These are phyloP conservation scores for Aspergillus melleus DNA, from an alignment of 2,329 filamentous ascomycete species.

Conservation along the genomic window DNA sequence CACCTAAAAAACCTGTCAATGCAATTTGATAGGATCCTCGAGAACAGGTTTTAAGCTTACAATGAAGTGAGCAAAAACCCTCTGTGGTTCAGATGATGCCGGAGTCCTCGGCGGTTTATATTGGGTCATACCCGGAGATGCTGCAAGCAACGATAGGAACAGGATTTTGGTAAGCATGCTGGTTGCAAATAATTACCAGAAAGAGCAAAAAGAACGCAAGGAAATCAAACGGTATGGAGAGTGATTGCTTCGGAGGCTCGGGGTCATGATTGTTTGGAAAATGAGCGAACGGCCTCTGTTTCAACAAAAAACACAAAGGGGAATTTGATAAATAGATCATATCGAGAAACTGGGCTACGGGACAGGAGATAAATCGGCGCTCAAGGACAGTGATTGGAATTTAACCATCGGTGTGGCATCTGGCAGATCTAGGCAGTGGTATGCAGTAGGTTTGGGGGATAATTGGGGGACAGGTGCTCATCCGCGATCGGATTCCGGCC, in stretches of 20 bases:
- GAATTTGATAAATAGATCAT: not conserved
- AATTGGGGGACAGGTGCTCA: not conserved
- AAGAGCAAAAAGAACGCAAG: not conserved
- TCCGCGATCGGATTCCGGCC: not conserved
- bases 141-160: not conserved
- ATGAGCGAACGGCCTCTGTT: not conserved
- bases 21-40: no score
- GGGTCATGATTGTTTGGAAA: not conserved
- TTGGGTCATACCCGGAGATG: slow-evolving; percentile 5
- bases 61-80: slow-evolving; percentile 38
- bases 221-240: not conserved
- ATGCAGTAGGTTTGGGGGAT: not conserved
- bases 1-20: slow-evolving; percentile 17
- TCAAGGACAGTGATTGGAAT: not conserved
- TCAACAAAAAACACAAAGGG: not conserved
- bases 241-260: not conserved
- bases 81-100: slow-evolving; percentile 18
- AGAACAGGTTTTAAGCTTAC: slow-evolving; percentile 18
- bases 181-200: not conserved
- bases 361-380: no score
- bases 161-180: not conserved
- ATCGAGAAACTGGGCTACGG: no score
- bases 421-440: not conserved
- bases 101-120: slow-evolving; percentile 3
- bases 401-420: not conserved